Evolutionary conservation across 192 early-diverging fungal genomes (phyloP).

Genomic region (Lunasporangiospora selenospora): DNA sequence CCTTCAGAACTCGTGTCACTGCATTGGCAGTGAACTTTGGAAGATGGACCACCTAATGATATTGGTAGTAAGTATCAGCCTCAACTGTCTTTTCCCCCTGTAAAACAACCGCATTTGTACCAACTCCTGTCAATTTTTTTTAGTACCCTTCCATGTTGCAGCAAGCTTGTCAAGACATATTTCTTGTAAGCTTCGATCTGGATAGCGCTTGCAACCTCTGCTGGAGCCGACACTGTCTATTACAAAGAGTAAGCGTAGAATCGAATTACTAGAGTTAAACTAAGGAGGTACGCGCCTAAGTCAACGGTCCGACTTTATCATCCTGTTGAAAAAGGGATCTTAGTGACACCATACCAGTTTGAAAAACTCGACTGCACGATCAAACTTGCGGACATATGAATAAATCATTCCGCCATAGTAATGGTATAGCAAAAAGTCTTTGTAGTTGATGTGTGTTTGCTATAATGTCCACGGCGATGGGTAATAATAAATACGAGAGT

Average conservation of each 20-base stretch:
- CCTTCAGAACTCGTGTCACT: constrained; percentile 53
- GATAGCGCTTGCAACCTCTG: constrained; percentile 66
- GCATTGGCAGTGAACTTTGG: constrained; percentile 60
- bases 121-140: not conserved
- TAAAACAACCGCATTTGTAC: no score
- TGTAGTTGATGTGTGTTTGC: constrained; percentile 48
- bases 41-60: constrained; percentile 40
- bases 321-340: not conserved
- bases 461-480: no score
- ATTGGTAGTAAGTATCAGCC: not conserved
- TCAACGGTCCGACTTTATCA: no score
- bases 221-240: constrained; percentile 70
- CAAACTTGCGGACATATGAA: constrained; percentile 68
- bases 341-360: constrained; percentile 53
- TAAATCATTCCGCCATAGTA: constrained; percentile 84
- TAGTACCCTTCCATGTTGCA: constrained; percentile 64
- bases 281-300: no score
- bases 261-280: not conserved
- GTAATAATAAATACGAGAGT: no score
- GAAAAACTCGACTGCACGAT: constrained; percentile 68
- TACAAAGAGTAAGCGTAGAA: not conserved
- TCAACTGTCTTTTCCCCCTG: not conserved
- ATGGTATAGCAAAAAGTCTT: constrained; percentile 72
- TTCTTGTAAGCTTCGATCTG: constrained; percentile 82
- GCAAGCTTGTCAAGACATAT: constrained; percentile 66